Evolutionary conservation across 805 yeast species (phyloP).

Genomic region (Komagataella phaffii): DNA sequence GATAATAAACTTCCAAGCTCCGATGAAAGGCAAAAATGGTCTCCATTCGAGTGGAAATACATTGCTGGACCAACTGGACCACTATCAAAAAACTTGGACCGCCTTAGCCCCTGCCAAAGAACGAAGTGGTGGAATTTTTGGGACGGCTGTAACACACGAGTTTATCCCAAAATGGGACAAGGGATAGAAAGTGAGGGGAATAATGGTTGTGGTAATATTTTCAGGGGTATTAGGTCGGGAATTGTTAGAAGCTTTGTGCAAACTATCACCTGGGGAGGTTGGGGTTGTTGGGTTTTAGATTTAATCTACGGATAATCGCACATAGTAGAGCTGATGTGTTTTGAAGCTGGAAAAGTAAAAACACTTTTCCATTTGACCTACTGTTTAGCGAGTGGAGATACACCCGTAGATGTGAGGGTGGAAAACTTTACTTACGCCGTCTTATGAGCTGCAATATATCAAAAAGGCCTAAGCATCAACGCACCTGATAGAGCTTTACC

Average conservation of each 20-base stretch:
- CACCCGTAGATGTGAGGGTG: no score
- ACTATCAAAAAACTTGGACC: constrained; percentile 54
- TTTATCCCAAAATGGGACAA: constrained; percentile 64
- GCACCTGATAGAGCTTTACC: no score
- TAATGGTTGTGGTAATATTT: constrained; percentile 57
- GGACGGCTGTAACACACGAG: constrained; percentile 69
- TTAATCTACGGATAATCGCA: constrained; percentile 20
- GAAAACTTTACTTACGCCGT: no score
- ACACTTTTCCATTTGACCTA: not conserved
- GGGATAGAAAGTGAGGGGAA: constrained; percentile 85
- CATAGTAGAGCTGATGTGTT: not conserved
- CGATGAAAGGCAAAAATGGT: constrained; percentile 78
- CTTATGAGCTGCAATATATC: no score
- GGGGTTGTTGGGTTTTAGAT: constrained; percentile 28
- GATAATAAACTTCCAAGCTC: constrained; percentile 49
- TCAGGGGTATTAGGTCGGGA: constrained; percentile 28
- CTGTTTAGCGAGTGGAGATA: not conserved
- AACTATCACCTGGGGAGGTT: constrained; percentile 29
- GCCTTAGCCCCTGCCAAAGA: constrained; percentile 68
- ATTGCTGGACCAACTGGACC: constrained; percentile 95
- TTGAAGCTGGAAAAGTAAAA: not conserved
- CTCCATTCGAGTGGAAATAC: constrained; percentile 80
- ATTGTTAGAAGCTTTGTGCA: constrained; percentile 25
- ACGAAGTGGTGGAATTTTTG: constrained; percentile 89
- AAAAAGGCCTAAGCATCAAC: no score